Evolutionary conservation across 2,329 filamentous ascomycete genomes (phyloP), one percentile per base, ranked within the genome.

Genomic region (Chrysoporthe austroafricana): DNA sequence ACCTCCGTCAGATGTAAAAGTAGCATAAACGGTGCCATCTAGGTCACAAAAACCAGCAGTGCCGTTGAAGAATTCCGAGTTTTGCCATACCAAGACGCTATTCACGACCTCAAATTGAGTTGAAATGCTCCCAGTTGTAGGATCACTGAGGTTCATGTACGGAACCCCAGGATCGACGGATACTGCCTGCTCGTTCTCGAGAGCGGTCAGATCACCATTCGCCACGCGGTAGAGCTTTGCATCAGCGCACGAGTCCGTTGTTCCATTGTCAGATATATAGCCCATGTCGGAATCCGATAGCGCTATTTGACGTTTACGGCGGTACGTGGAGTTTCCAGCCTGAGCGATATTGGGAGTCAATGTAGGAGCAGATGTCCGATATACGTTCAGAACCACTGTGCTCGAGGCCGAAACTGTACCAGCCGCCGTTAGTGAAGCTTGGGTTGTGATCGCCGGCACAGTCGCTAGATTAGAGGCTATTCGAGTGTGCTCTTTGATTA

Each of bases 41-140:
- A 48, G 59, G 8, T 48, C 42, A 26, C 59, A 62, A 21, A 62
- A 62, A 1, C 44, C 59, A 18, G 59, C 59, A 8, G 18, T 11
- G 13, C 26, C 43, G 13, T 62, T 48, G 9, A 34, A 48, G n/a
- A 62, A 62, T 2, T 9, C 21, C 8, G 43, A 1, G 36, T 62
- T 48, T 3, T 34, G 43, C 59, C 59, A 62, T 6, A 62, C 43
- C 9, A 62, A 11, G 2, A 62, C 36, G 43, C 32, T 26, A 7
- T 48, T 18, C 1, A 48, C 43, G 11, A 62, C 18, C 21, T 34
- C 21, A 18, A 62, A 48, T 1, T 36, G 16, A 11, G 43, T 62
- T 14, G 59, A 16, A 11, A 62, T 62, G 13, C 43, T 14, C 21
- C 43, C 59, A 3, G 4, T 14, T 11, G 26, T 14, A 4, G 26